These are phyloP conservation scores for Phytophthora crassamura DNA, from an alignment of 352 stramenopile species.

Conservation along the genomic window DNA sequence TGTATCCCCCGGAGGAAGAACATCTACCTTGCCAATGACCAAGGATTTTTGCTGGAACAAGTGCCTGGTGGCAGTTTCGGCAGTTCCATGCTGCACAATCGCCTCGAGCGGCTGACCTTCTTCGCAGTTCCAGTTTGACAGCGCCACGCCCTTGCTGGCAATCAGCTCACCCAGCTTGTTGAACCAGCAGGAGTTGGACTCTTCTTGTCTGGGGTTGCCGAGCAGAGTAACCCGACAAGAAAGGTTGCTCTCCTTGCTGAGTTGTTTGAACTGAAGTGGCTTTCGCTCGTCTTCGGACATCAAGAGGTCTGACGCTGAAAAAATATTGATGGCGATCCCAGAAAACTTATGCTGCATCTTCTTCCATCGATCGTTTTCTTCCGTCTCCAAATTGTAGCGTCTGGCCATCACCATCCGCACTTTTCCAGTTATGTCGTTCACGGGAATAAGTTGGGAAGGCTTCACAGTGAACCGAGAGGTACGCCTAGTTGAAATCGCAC, in stretches of 20 bases:
- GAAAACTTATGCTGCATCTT: slow-evolving; percentile 49
- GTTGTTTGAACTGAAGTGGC: slow-evolving; percentile 1
- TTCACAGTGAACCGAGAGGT: slow-evolving; percentile 13
- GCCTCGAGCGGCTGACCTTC: slow-evolving; percentile 16
- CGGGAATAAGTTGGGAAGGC: slow-evolving; percentile 44
- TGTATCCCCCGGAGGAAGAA: slow-evolving; percentile 5
- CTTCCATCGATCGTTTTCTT: slow-evolving; percentile 31
- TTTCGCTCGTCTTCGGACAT: slow-evolving; percentile 17
- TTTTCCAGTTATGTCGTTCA: slow-evolving; percentile 48
- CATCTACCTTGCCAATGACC: slow-evolving; percentile 29
- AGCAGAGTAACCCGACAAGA: slow-evolving; percentile 59
- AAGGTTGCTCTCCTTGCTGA: slow-evolving; percentile 30
- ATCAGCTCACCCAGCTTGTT: slow-evolving; percentile 39
- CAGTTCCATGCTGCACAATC: slow-evolving; percentile 22
- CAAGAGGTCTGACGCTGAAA: slow-evolving; percentile 54
- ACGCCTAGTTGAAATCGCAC: slow-evolving; percentile 3
- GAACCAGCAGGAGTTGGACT: slow-evolving; percentile 8
- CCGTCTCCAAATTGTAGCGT: slow-evolving; percentile 29
- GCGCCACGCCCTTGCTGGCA: slow-evolving; percentile 14
- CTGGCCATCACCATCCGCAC: slow-evolving; percentile 50
- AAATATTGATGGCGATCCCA: slow-evolving; percentile 49
- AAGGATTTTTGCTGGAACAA: slow-evolving; percentile 40
- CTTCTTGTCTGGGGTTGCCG: slow-evolving; percentile 32
- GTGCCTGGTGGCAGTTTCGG: slow-evolving; percentile 21
- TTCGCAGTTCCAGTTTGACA: slow-evolving; percentile 25